Percentiles rank a stretch among this genome's conserved stretches.
These are phyloP conservation scores for Aspergillus novofumigatus DNA, from an alignment of 2,329 filamentous ascomycete genomes.

Conservation along the genomic window DNA sequence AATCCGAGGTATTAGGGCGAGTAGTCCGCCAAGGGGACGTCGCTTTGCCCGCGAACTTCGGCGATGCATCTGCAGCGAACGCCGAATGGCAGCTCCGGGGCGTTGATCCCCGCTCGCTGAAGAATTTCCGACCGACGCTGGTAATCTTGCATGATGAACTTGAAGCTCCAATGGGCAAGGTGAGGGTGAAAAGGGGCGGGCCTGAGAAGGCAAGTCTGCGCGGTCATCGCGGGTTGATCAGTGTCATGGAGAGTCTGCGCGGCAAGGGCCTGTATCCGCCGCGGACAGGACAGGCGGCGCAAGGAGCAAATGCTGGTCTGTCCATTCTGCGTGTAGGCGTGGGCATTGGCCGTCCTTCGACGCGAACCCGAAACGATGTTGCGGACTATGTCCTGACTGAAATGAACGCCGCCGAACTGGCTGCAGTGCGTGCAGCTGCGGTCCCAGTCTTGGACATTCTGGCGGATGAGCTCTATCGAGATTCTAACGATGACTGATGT, in stretches of 20 bases:
- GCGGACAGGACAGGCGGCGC: constrained; percentile 30
- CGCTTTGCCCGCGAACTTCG: background rate
- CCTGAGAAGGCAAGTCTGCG: constrained; percentile 52
- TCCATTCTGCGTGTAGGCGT: constrained; percentile 63
- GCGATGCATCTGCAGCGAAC: background rate
- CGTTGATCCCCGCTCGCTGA: constrained; percentile 8
- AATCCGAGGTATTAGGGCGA: constrained; percentile 7
- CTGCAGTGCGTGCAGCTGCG: constrained; percentile 46
- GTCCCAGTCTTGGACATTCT: constrained; percentile 51
- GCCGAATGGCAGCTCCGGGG: constrained; percentile 19
- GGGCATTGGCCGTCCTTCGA: constrained; percentile 79
- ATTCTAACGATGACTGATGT: constrained; percentile 17
- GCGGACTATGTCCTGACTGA: constrained; percentile 71
- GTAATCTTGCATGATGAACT: constrained; percentile 88
- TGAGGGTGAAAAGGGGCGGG: constrained; percentile 61
- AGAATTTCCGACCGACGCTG: constrained; percentile 43
- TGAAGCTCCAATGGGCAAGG: constrained; percentile 64
- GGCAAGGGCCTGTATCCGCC: constrained; percentile 29
- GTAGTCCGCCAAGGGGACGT: constrained; percentile 5
- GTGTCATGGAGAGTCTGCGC: constrained; percentile 55
- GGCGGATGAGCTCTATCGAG: constrained; percentile 43
- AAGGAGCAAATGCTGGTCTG: constrained; percentile 26
- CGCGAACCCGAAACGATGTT: constrained; percentile 63
- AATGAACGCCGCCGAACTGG: constrained; percentile 54
- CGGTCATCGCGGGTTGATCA: constrained; percentile 74